Base-by-base conservation (phyloP, 139 green algal species). In the Coelastrella sp. region DNA sequence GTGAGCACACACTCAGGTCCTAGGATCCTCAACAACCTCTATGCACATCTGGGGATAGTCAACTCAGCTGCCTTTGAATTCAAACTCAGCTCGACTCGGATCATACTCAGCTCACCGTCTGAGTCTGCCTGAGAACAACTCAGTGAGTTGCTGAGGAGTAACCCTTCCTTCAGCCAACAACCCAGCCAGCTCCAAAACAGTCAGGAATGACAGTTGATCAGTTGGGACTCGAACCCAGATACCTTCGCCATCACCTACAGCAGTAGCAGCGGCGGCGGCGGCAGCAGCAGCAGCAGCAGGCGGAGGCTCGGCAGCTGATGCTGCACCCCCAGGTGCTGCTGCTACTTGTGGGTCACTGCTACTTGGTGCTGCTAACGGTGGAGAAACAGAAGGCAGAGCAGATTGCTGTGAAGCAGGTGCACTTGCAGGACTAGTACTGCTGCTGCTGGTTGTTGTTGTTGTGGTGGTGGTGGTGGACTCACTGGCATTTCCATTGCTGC, bases 141-240 rank as follows among this genome's bases (percentile, higher is more conserved):
- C 21, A 51, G 11, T 35, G 35, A 82, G 75, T 53, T 82, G 75
- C 53, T 69, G 35, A 2, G 75, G 53, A 1, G 8, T 57, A 4
- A 69, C 40, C 9, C 21, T 4, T 2, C 53, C 53, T 5, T 30
- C 34, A 19, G 35, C 35, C 4, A 82, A 59, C 51, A 82, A 40
- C 21, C 32, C 35, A 27, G 75, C 53, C 35, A 82, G 75, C 75
- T 71, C 21, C 5, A 37, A 13, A 27, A 82, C 21, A n/a, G 34
- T 51, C 4, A 53, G 17, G 37, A 41, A 82, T 5, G 53, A 57
- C 48, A 81, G 50, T 5, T 68, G 32, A 38, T 81, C 73, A 50
- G 48, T n/a, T 37, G 50, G 23, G 5, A 79, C n/a, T 11, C 45
- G 68, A 37, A 77, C 68, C 68, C 37, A 57, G 21, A 77, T 38